Evolutionary conservation across 495 filamentous ascomycete species (phyloP).

Genomic region (Letharia columbiana): DNA sequence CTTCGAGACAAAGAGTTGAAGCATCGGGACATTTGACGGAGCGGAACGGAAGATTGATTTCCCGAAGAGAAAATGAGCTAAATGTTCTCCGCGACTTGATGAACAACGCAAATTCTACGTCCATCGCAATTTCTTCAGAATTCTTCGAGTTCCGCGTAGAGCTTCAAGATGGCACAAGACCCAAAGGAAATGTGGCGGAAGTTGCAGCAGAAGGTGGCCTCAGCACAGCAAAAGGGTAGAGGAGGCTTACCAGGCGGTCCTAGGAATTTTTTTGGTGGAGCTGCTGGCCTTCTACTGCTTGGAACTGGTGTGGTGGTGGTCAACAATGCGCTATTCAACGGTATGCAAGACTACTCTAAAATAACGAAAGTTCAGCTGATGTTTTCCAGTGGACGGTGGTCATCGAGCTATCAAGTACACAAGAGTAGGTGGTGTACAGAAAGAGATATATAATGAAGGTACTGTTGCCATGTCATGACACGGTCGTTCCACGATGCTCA

Average conservation of each 20-base stretch:
- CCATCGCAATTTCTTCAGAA: neutral
- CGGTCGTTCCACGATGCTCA: slow-evolving; percentile 1
- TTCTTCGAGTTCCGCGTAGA: neutral
- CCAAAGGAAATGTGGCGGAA: slow-evolving; percentile 57
- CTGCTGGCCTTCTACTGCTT: slow-evolving; percentile 48
- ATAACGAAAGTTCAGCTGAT: slow-evolving; percentile 8
- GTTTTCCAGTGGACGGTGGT: slow-evolving; percentile 79
- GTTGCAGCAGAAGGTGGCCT: slow-evolving; percentile 50
- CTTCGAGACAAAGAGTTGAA: neutral
- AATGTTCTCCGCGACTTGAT: neutral
- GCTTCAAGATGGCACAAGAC: slow-evolving; percentile 39
- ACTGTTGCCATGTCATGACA: slow-evolving; percentile 20
- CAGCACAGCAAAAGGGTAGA: slow-evolving; percentile 41
- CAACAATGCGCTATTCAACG: slow-evolving; percentile 93
- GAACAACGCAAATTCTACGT: neutral
- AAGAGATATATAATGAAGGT: slow-evolving; percentile 97
- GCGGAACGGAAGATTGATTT: neutral
- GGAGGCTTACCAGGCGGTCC: slow-evolving; percentile 34
- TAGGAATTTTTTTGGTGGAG: slow-evolving; percentile 43
- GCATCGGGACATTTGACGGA: neutral
- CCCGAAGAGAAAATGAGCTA: slow-evolving; percentile 7
- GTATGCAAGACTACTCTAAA: slow-evolving; percentile 31
- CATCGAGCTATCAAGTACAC: slow-evolving; percentile 99
- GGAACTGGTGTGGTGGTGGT: slow-evolving; percentile 55
- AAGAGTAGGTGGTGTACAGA: slow-evolving; percentile 83